Evolutionary conservation across 2,329 filamentous ascomycete genomes (phyloP).

Genomic region (Diaporthe nobilis): DNA sequence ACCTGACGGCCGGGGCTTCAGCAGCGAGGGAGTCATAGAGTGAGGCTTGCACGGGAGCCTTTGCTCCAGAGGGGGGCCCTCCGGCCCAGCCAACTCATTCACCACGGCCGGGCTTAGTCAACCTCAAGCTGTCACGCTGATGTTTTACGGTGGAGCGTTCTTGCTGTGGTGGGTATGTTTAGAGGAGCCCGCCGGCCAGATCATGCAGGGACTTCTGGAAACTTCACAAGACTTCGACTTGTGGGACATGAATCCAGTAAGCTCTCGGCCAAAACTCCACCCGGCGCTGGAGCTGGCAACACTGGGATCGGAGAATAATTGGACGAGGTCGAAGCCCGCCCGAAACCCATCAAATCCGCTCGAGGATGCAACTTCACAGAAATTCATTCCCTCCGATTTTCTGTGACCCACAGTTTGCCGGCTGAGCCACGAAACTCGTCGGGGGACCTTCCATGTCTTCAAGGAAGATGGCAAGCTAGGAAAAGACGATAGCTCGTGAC

Average conservation of each 20-base stretch:
- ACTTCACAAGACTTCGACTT: slow-evolving; percentile 16
- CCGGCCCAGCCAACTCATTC: background rate
- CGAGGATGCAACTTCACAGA: slow-evolving; percentile 11
- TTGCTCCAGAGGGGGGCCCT: background rate
- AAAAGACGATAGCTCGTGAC: background rate
- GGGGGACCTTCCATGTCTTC: background rate
- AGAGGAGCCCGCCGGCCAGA: background rate
- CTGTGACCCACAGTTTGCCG: slow-evolving; percentile 20
- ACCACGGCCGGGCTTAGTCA: background rate
- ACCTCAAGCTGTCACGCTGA: slow-evolving; percentile 26
- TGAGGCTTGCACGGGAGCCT: background rate
- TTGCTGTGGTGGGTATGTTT: slow-evolving; percentile 12
- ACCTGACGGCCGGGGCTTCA: background rate
- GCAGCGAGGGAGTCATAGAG: background rate
- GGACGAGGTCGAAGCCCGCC: slow-evolving; percentile 25
- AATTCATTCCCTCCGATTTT: background rate
- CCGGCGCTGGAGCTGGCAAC: slow-evolving; percentile 10
- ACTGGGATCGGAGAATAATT: slow-evolving; percentile 16
- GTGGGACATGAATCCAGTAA: slow-evolving; percentile 16
- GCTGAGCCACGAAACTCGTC: background rate
- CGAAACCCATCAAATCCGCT: slow-evolving; percentile 9
- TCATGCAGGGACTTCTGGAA: slow-evolving; percentile 33
- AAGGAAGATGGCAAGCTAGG: background rate
- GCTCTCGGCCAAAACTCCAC: slow-evolving; percentile 11
- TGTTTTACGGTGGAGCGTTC: slow-evolving; percentile 16